These are phyloP conservation scores for Aspergillus thermomutatus DNA, from an alignment of 2,329 filamentous ascomycete species.

Conservation along the genomic window DNA sequence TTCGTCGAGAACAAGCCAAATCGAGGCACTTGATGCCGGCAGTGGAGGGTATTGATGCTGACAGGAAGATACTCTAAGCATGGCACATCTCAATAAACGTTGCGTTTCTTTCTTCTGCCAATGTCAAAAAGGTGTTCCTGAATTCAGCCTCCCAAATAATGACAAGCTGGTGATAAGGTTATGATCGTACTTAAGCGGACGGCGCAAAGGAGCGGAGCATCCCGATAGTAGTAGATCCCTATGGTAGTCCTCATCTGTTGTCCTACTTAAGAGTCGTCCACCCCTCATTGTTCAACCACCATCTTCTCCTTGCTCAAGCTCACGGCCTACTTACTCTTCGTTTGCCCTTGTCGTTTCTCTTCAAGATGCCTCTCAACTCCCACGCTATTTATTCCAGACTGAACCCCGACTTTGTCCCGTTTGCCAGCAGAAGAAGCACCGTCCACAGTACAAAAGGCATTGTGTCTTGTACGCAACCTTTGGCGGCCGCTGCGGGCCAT, in stretches of 20 bases:
- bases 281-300: not conserved
- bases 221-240: not conserved
- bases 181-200: not conserved
- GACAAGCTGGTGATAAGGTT: not conserved
- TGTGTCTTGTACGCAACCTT: slow-evolving; percentile 81
- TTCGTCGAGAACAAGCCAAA: not conserved
- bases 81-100: not conserved
- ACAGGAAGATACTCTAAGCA: not conserved
- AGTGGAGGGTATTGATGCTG: not conserved
- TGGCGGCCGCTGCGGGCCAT: slow-evolving; percentile 84
- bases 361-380: slow-evolving; percentile 47
- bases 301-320: not conserved
- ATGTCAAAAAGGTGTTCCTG: not conserved
- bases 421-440: slow-evolving; percentile 76
- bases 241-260: not conserved
- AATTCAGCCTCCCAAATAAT: not conserved
- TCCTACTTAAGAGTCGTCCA: not conserved
- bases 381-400: slow-evolving; percentile 49
- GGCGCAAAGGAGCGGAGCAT: not conserved
- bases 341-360: not conserved
- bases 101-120: not conserved
- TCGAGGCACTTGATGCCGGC: not conserved
- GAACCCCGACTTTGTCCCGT: slow-evolving; percentile 41
- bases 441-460: slow-evolving; percentile 93
- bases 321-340: not conserved